Percentiles rank a stretch among this genome's conserved stretches.
Evolutionary conservation across 176 grass and related monocot genomes (phyloP).

Genomic region (Saccharum spontaneum): DNA sequence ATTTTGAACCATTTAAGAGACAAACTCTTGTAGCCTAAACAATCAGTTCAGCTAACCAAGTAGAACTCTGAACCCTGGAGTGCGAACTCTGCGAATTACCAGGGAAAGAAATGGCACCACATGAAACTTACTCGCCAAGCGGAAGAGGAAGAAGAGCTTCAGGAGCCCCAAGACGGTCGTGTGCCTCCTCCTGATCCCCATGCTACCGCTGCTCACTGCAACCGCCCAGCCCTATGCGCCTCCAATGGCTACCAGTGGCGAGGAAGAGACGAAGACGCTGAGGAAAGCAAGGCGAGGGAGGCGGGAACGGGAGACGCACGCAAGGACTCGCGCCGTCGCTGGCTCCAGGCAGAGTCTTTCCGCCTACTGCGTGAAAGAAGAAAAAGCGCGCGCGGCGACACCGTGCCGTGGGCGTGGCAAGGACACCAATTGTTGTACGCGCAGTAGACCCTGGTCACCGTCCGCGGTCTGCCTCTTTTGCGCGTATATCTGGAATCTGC

Average conservation of each 20-base stretch:
- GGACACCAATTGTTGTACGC: neutral
- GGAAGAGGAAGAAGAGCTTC: constrained; percentile 23
- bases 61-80: neutral
- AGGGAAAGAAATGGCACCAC: neutral
- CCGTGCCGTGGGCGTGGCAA: neutral
- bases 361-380: constrained; percentile 17
- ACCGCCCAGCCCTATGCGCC: neutral
- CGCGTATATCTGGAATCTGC: neutral
- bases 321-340: constrained; percentile 29
- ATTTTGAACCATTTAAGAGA: neutral
- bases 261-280: neutral
- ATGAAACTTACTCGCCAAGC: constrained; percentile 44
- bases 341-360: neutral
- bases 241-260: neutral
- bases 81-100: neutral
- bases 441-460: constrained; percentile 31
- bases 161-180: constrained; percentile 3
- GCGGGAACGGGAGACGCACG: neutral
- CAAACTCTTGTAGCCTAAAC: neutral
- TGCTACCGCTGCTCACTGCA: neutral
- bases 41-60: neutral
- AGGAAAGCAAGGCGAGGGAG: neutral
- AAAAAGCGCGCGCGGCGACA: neutral
- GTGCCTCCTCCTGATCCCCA: constrained; percentile 27
- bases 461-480: constrained; percentile 11